Conservation (phyloP, 1,284 basidiomycete genomes). For the Erythrobasidium hasegawianum region DNA sequence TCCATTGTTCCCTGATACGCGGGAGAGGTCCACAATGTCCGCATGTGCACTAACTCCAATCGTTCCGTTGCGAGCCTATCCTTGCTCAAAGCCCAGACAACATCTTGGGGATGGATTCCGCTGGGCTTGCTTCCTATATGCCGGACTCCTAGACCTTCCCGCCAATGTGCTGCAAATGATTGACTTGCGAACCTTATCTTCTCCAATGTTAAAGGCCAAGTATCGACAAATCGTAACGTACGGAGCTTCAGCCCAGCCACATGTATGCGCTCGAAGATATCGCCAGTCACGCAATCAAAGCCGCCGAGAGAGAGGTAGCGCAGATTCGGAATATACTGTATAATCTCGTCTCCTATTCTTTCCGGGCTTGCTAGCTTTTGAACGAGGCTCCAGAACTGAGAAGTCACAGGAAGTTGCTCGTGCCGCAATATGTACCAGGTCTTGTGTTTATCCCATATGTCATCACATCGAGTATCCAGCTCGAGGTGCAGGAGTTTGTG, state of each 20-base stretch:
- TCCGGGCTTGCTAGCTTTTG: neutral
- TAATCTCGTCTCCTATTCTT: conserved; percentile 14
- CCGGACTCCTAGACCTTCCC: too few relatives aligned
- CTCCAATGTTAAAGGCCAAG: neutral
- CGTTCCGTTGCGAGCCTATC: neutral
- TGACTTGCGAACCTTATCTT: too few relatives aligned
- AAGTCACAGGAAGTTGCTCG: neutral
- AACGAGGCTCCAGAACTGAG: conserved; percentile 6
- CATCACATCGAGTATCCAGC: neutral
- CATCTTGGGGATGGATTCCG: conserved; percentile 5
- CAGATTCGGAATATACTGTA: neutral
- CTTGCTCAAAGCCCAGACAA: conserved; percentile 2
- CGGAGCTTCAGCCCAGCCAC: neutral
- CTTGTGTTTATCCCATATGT: neutral
- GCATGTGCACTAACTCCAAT: conserved; percentile 13
- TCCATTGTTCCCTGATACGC: conserved; percentile 4
- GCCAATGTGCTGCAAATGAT: too few relatives aligned
- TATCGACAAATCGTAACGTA: conserved; percentile 2
- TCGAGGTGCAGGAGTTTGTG: neutral
- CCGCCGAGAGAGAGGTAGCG: conserved; percentile 7
- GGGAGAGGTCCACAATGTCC: neutral
- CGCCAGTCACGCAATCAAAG: neutral
- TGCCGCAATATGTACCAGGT: neutral
- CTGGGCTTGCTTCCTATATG: neutral
- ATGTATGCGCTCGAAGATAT: neutral